Evolutionary conservation across 2,329 filamentous ascomycete species (phyloP).

Genomic region (Aaosphaeria pasadenensis): DNA sequence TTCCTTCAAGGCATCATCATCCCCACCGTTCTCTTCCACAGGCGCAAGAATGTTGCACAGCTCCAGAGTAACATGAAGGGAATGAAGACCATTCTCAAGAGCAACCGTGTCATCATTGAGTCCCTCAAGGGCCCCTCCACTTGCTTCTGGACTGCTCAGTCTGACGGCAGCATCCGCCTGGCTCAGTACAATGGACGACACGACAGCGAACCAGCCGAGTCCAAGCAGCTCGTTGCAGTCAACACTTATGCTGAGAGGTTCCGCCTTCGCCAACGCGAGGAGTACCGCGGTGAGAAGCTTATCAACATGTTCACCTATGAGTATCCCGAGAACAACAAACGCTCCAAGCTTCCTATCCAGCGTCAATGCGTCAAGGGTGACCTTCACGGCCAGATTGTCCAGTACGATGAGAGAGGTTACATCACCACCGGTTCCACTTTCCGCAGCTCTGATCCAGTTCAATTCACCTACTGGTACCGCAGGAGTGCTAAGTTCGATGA

Average conservation of each 20-base stretch:
- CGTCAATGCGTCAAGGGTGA: slow-evolving; percentile 46
- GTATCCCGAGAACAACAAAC: slow-evolving; percentile 21
- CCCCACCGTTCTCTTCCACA: slow-evolving; percentile 44
- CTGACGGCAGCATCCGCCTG: slow-evolving; percentile 17
- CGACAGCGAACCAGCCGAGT: slow-evolving; percentile 30
- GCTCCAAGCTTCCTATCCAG: slow-evolving; percentile 24
- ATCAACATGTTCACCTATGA: slow-evolving; percentile 47
- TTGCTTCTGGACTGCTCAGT: slow-evolving; percentile 27
- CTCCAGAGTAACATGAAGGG: slow-evolving; percentile 47
- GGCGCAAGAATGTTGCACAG: slow-evolving; percentile 40
- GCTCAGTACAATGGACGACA: slow-evolving; percentile 40
- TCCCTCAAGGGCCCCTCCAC: slow-evolving; percentile 43
- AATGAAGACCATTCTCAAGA: slow-evolving; percentile 42
- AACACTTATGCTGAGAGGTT: slow-evolving; percentile 46
- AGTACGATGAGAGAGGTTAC: slow-evolving; percentile 49
- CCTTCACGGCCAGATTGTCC: slow-evolving; percentile 41
- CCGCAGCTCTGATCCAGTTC: slow-evolving; percentile 45
- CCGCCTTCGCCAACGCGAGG: slow-evolving; percentile 39
- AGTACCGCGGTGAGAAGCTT: slow-evolving; percentile 37
- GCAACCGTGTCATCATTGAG: slow-evolving; percentile 20
- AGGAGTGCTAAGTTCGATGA: slow-evolving; percentile 48
- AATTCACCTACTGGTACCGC: slow-evolving; percentile 50
- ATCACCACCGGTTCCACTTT: slow-evolving; percentile 49
- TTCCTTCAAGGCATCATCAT: slow-evolving; percentile 38
- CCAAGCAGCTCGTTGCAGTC: slow-evolving; percentile 28